Evolutionary conservation across 257 asterid species (phyloP).

Genomic region (Primulina tabacum): DNA sequence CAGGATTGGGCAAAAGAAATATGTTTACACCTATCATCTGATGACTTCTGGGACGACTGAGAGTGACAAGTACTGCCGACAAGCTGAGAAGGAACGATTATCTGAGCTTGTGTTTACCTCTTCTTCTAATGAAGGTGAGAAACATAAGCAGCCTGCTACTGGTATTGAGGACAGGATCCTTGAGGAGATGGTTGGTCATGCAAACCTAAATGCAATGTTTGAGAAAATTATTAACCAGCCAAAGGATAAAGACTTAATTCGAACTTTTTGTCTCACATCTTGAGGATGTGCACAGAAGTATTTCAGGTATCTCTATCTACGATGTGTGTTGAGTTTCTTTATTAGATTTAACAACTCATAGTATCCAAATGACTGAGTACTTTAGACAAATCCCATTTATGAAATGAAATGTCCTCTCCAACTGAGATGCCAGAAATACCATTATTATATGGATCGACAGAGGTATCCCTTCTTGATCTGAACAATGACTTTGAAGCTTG

Average conservation of each 20-base stretch:
- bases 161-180: slow-evolving; percentile 36
- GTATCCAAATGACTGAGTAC: neutral
- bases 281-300: slow-evolving; percentile 5
- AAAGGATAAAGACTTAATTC: slow-evolving; percentile 37
- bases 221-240: slow-evolving; percentile 52
- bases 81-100: slow-evolving; percentile 47
- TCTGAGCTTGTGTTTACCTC: slow-evolving; percentile 46
- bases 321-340: neutral
- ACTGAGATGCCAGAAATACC: slow-evolving; percentile 10
- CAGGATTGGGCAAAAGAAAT: slow-evolving; percentile 49
- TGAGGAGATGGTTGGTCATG: slow-evolving; percentile 32
- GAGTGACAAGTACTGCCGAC: slow-evolving; percentile 42
- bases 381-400: neutral
- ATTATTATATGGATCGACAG: neutral
- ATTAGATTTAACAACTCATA: neutral
- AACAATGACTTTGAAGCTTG: neutral
- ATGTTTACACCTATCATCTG: slow-evolving; percentile 42
- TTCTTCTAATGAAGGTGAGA: slow-evolving; percentile 25
- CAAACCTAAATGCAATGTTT: slow-evolving; percentile 31
- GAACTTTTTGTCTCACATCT: slow-evolving; percentile 32
- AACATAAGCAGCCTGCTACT: neutral
- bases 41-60: slow-evolving; percentile 50
- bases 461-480: neutral
- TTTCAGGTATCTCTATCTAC: slow-evolving; percentile 3
- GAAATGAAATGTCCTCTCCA: neutral